Evolutionary conservation across 148 eudicot genomes (phyloP).

Genomic region (Vaccinium macrocarpon): DNA sequence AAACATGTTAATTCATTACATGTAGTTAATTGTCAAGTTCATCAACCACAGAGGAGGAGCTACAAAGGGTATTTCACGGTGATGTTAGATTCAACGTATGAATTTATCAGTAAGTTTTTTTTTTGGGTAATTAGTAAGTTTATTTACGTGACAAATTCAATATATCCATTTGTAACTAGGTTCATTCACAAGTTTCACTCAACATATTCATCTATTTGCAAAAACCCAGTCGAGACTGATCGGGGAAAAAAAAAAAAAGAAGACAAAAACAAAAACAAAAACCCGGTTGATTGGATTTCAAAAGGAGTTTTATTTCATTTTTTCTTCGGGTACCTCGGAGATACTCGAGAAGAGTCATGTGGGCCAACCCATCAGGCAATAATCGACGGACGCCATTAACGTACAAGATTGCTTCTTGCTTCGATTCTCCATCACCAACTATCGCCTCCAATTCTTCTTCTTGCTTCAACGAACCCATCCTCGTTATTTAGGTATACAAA

Average conservation of each 20-base stretch:
- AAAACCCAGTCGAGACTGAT: not conserved
- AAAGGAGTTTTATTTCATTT: not conserved
- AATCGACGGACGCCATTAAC: constrained; percentile 79
- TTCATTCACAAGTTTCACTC: too few relatives aligned
- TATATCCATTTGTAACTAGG: too few relatives aligned
- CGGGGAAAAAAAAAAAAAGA: not conserved
- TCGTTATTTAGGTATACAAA: not conserved
- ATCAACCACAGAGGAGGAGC: too few relatives aligned
- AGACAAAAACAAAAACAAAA: not conserved
- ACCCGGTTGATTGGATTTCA: not conserved
- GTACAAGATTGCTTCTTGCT: constrained; percentile 60
- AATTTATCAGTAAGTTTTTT: too few relatives aligned
- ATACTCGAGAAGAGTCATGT: constrained; percentile 87
- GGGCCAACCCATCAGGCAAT: constrained; percentile 91
- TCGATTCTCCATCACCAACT: constrained; percentile 37
- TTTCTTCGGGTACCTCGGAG: constrained; percentile 62
- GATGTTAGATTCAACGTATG: too few relatives aligned
- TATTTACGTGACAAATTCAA: too few relatives aligned
- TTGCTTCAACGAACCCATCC: constrained; percentile 77
- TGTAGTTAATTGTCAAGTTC: too few relatives aligned
- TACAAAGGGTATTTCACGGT: too few relatives aligned
- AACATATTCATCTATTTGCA: too few relatives aligned
- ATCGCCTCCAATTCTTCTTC: constrained; percentile 38
- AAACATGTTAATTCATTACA: too few relatives aligned
- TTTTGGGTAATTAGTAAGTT: too few relatives aligned